Conservation (phyloP, 1,284 basidiomycete species). For the Testicularia cyperi region DNA sequence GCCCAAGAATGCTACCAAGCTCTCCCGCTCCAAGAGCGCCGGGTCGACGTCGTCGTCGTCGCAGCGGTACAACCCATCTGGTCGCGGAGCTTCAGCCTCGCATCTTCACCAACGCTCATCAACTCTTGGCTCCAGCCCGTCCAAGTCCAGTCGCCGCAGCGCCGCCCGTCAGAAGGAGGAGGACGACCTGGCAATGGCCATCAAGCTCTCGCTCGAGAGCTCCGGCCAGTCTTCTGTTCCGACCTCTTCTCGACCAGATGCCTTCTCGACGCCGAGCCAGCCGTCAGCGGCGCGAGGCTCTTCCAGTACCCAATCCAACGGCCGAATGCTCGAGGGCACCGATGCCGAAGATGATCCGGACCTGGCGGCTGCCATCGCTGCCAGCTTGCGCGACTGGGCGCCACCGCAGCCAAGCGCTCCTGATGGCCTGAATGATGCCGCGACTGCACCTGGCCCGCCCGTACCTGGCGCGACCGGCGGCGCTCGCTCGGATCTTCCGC, state of each 20-base stretch:
- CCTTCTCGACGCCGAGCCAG: constrained; percentile 56
- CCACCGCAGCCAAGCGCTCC: constrained; percentile 50
- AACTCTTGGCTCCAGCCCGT: constrained; percentile 46
- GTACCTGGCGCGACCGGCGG: not conserved
- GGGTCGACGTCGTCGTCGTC: constrained; percentile 22
- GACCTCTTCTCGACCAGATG: constrained; percentile 67
- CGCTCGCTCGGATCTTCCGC: constrained; percentile 14
- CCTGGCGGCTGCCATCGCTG: constrained; percentile 89
- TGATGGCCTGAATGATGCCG: constrained; percentile 18
- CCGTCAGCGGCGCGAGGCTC: constrained; percentile 62
- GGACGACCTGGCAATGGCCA: constrained; percentile 87
- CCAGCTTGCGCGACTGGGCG: constrained; percentile 74
- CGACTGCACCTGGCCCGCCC: constrained; percentile 4
- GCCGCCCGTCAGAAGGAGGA: constrained; percentile 69
- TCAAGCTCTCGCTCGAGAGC: constrained; percentile 76
- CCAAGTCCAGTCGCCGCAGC: constrained; percentile 58
- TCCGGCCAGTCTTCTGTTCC: constrained; percentile 11
- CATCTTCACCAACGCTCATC: constrained; percentile 57
- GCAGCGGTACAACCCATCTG: constrained; percentile 26
- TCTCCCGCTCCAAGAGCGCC: constrained; percentile 34
- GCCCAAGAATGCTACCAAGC: constrained; percentile 39
- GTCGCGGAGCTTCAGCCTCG: constrained; percentile 42
- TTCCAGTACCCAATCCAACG: constrained; percentile 62
- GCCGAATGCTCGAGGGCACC: constrained; percentile 53
- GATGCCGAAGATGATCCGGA: constrained; percentile 89